phyloP scores from a whole-genome alignment of 2,329 filamentous ascomycete genomes.

The Penicillium sp. region DNA sequence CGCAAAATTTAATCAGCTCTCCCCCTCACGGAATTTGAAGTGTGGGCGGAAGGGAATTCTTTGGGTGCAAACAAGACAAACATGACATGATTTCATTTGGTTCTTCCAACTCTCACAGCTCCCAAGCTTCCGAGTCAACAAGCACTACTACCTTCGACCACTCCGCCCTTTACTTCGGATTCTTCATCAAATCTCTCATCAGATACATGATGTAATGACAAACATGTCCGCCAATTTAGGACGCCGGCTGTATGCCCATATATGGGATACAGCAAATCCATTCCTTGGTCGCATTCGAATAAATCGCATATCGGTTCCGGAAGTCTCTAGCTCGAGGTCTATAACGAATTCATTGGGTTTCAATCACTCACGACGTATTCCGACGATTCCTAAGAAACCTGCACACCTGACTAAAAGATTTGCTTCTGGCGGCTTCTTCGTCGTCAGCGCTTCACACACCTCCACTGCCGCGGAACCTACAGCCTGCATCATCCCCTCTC shows the following conservation, averaged over 20 bases:
- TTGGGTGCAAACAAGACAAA: slow-evolving; percentile 27
- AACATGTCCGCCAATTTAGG: slow-evolving; percentile 48
- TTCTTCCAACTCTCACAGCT: slow-evolving; percentile 9
- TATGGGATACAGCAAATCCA: slow-evolving; percentile 40
- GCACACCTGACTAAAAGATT: slow-evolving; percentile 50
- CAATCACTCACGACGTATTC: slow-evolving; percentile 16
- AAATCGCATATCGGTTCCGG: slow-evolving; percentile 21
- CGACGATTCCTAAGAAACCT: slow-evolving; percentile 24
- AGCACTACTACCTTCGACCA: neutral
- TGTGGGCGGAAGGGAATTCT: slow-evolving; percentile 22
- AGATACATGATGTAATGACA: slow-evolving; percentile 44
- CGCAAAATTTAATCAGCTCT: slow-evolving; percentile 26
- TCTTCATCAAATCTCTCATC: neutral
- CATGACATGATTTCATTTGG: slow-evolving; percentile 25
- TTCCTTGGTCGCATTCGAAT: slow-evolving; percentile 30
- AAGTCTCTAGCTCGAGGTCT: slow-evolving; percentile 15
- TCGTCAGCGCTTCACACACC: slow-evolving; percentile 45
- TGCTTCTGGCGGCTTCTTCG: slow-evolving; percentile 54
- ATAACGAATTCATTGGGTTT: slow-evolving; percentile 15
- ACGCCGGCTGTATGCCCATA: slow-evolving; percentile 46
- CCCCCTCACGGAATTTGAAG: slow-evolving; percentile 17
- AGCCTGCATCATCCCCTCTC: slow-evolving; percentile 30
- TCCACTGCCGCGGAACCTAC: slow-evolving; percentile 34
- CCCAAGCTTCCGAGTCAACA: slow-evolving; percentile 8
- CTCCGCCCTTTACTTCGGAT: neutral